Percentiles rank a stretch among this genome's conserved stretches.
phyloP scores from a whole-genome alignment of 768 basidiomycete genomes.

The Serendipita sp. region DNA sequence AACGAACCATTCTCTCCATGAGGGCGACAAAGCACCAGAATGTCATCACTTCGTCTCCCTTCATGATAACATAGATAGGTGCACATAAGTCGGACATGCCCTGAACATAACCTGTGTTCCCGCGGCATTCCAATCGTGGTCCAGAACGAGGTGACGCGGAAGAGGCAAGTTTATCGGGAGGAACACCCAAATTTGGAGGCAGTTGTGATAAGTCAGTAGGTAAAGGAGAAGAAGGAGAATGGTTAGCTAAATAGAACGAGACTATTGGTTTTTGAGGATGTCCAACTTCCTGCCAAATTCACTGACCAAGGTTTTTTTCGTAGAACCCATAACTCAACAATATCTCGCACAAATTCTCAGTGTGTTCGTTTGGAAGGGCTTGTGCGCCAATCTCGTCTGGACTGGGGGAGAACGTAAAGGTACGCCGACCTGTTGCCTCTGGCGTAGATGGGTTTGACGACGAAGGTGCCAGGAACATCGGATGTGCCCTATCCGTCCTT shows the following conservation, averaged over 20 bases:
- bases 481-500: constrained; percentile 87
- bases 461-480: constrained; percentile 48
- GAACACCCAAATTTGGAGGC: not conserved
- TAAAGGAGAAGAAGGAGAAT: not conserved
- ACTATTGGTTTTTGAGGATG: constrained; percentile 1
- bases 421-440: constrained; percentile 30
- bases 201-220: not conserved
- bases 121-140: not conserved
- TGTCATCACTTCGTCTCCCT: constrained; percentile 72
- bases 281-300: not conserved
- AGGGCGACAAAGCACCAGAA: constrained; percentile 95
- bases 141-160: not conserved
- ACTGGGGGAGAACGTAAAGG: constrained; percentile 61
- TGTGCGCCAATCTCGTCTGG: constrained; percentile 67
- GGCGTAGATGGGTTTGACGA: constrained; percentile 17
- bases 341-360: constrained; percentile 72
- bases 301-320: constrained; percentile 71
- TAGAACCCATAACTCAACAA: constrained; percentile 84
- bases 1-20: constrained; percentile 84
- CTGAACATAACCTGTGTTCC: constrained; percentile 74
- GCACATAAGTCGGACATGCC: constrained; percentile 96
- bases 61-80: constrained; percentile 84
- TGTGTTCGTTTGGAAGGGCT: constrained; percentile 79
- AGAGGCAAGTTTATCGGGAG: not conserved
- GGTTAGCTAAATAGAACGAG: not conserved